A percentile compares a stretch with the other conserved stretches of the same genome.
phyloP scores from a whole-genome alignment of 805 yeast species.

The Lipomyces yamadae region DNA sequence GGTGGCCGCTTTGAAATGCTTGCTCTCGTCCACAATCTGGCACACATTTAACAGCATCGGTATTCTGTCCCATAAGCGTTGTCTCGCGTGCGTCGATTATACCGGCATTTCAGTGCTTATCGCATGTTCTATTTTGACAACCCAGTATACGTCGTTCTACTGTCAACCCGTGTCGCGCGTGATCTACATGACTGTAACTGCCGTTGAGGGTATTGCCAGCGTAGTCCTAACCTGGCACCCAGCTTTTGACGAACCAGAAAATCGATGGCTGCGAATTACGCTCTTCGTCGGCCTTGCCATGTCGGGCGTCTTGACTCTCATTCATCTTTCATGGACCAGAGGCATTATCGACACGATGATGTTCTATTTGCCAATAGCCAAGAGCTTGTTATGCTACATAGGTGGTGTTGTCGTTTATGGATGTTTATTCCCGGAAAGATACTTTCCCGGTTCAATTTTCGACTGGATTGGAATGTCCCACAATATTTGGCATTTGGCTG shows the following conservation, averaged over 20 bases:
- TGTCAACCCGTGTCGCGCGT: conserved; percentile 57
- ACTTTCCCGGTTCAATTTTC: conserved; percentile 49
- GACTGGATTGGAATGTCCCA: conserved; percentile 81
- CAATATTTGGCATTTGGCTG: conserved; percentile 92
- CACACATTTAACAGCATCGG: conserved; percentile 88
- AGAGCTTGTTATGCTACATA: conserved; percentile 74
- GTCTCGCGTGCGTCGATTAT: conserved; percentile 92
- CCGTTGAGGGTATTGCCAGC: conserved; percentile 71
- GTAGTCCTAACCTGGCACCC: conserved; percentile 90
- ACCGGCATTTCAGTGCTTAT: conserved; percentile 91
- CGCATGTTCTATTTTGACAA: conserved; percentile 84
- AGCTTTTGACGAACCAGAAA: conserved; percentile 83
- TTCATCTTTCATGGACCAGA: conserved; percentile 58
- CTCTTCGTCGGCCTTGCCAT: conserved; percentile 80
- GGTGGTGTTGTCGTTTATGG: conserved; percentile 88
- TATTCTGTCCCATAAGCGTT: conserved; percentile 58
- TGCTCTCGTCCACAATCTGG: conserved; percentile 82
- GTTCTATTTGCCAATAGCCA: conserved; percentile 70
- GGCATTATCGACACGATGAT: conserved; percentile 59
- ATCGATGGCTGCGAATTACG: conserved; percentile 74
- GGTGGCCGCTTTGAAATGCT: conserved; percentile 73
- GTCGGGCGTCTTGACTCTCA: conserved; percentile 71
- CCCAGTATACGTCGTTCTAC: conserved; percentile 79
- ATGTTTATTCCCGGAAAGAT: conserved; percentile 84
- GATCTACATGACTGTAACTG: conserved; percentile 63